These are phyloP conservation scores for Margaritispora aquatica DNA, from an alignment of 495 filamentous ascomycete genomes.

Conservation along the genomic window DNA sequence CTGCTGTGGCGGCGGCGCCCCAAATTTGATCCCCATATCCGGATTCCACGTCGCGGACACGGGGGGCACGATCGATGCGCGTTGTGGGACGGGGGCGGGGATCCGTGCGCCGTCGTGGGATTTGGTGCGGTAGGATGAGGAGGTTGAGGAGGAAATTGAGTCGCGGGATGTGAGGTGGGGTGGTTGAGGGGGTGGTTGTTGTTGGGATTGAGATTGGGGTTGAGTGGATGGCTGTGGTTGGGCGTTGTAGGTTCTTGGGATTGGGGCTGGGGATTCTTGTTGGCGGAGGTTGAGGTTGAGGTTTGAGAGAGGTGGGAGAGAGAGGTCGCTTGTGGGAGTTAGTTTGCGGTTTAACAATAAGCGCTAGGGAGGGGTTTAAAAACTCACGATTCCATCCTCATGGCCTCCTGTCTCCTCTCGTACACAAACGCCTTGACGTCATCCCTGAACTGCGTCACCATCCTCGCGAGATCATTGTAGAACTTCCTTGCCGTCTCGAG, in stretches of 20 bases:
- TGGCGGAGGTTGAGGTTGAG: constrained; percentile 32
- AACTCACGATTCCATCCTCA: constrained; percentile 61
- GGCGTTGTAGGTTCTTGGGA: constrained; percentile 17
- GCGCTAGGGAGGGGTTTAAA: background rate
- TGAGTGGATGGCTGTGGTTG: background rate
- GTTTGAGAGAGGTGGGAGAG: constrained; percentile 41
- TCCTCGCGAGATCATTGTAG: constrained; percentile 90
- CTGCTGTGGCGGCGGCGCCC: constrained; percentile 20
- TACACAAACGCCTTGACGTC: constrained; percentile 74
- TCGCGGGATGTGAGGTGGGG: constrained; percentile 4
- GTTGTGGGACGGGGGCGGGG: constrained; percentile 50
- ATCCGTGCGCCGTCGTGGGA: constrained; percentile 27
- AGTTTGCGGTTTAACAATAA: background rate
- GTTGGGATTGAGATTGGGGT: constrained; percentile 28
- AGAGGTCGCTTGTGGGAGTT: constrained; percentile 33
- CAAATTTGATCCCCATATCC: constrained; percentile 73
- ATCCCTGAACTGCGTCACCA: constrained; percentile 72
- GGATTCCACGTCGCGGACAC: constrained; percentile 64
- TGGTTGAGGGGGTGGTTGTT: constrained; percentile 1
- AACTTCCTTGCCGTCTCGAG: constrained; percentile 88
- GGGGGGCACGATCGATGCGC: constrained; percentile 36
- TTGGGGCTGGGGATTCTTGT: background rate
- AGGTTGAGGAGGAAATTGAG: no score
- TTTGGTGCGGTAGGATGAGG: background rate
- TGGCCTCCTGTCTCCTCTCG: constrained; percentile 72